Conservation (phyloP, 768 basidiomycete genomes). For the Lyophyllum decastes region DNA sequence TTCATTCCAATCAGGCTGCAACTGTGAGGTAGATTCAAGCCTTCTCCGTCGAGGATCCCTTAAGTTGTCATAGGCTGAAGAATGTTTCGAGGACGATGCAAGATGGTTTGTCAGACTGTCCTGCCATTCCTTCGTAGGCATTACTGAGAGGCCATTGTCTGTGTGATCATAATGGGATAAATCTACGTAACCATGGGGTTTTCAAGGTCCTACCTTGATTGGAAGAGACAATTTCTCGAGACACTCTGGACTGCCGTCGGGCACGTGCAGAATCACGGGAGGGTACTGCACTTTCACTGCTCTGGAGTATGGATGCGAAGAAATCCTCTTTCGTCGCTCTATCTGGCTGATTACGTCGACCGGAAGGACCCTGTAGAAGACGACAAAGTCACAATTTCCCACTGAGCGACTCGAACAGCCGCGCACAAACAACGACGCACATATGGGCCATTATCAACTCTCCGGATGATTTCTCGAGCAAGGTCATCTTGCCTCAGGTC, state of each 20-base stretch:
- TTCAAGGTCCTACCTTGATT: slow-evolving; percentile 44
- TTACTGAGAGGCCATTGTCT: slow-evolving; percentile 62
- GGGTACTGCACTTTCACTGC: slow-evolving; percentile 44
- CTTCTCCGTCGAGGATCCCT: slow-evolving; percentile 16
- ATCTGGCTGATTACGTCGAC: slow-evolving; percentile 58
- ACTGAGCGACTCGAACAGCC: neutral
- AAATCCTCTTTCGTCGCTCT: slow-evolving; percentile 77
- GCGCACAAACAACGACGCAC: slow-evolving; percentile 37
- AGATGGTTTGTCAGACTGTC: slow-evolving; percentile 65
- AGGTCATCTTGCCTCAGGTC: slow-evolving; percentile 73
- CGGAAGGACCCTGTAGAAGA: slow-evolving; percentile 60
- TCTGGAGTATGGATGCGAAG: slow-evolving; percentile 70
- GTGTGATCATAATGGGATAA: slow-evolving; percentile 7
- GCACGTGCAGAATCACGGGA: slow-evolving; percentile 59
- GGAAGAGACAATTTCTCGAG: slow-evolving; percentile 81
- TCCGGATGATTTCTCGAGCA: slow-evolving; percentile 72
- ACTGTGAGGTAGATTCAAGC: slow-evolving; percentile 33
- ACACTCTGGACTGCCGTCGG: slow-evolving; percentile 73
- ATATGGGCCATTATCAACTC: slow-evolving; percentile 82
- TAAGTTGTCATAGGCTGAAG: slow-evolving; percentile 22
- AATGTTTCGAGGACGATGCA: slow-evolving; percentile 28
- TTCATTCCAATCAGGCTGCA: slow-evolving; percentile 52
- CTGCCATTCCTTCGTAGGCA: slow-evolving; percentile 79
- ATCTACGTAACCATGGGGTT: neutral
- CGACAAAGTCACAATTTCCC: neutral